phyloP scores from a whole-genome alignment of 768 basidiomycete genomes.

The Phanerochaete sordida region DNA sequence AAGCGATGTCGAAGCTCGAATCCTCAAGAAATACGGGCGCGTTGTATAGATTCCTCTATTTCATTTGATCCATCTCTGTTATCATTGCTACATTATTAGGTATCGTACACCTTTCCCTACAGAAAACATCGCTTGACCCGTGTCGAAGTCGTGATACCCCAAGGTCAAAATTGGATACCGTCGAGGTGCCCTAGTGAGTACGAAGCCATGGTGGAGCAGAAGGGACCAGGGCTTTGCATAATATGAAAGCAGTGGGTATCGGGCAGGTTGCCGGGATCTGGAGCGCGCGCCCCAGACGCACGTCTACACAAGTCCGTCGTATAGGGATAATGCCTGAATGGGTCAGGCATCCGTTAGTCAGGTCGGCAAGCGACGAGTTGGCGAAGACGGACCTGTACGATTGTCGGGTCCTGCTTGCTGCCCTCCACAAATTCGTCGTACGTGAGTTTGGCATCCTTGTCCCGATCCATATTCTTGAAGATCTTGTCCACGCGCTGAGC shows the following conservation, averaged over 20 bases:
- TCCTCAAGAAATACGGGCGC: constrained; percentile 77
- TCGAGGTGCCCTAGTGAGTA: neutral
- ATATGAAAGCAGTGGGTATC: constrained; percentile 1
- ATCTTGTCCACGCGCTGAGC: constrained; percentile 98
- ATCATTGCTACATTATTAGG: constrained; percentile 6
- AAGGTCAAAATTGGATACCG: neutral
- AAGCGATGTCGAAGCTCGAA: constrained; percentile 71
- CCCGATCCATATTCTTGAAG: constrained; percentile 94
- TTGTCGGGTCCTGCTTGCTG: constrained; percentile 97
- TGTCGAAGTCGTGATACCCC: neutral
- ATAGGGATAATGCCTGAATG: constrained; percentile 85
- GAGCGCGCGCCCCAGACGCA: neutral
- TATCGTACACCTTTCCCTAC: constrained; percentile 9
- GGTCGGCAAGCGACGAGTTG: constrained; percentile 3
- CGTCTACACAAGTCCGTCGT: constrained; percentile 87
- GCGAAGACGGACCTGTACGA: constrained; percentile 75
- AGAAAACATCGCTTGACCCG: neutral
- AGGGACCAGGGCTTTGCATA: neutral
- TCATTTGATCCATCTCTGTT: neutral
- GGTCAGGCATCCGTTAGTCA: neutral
- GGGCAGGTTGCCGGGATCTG: neutral
- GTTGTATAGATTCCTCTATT: constrained; percentile 18
- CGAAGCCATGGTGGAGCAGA: neutral
- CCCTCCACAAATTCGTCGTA: constrained; percentile 99
- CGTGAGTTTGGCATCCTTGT: constrained; percentile 90